Evolutionary conservation across 2,329 filamentous ascomycete genomes (phyloP).

Genomic region (Sclerotinia sclerotiorum): DNA sequence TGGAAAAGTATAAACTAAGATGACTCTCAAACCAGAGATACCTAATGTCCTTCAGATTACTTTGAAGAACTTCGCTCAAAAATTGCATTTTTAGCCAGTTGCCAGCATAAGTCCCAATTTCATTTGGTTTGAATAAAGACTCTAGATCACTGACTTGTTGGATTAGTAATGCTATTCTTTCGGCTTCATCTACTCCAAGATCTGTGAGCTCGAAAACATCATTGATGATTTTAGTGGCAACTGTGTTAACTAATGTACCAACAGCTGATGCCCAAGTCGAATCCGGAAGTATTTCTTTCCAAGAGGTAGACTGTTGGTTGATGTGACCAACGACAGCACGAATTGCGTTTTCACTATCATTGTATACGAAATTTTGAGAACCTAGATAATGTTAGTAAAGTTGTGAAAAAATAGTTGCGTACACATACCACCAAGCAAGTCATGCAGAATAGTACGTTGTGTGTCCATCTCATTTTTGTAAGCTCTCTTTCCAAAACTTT

Average conservation of each 20-base stretch:
- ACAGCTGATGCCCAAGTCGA: conserved; percentile 64
- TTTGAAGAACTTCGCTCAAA: conserved; percentile 63
- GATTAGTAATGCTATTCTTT: conserved; percentile 59
- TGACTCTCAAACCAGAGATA: conserved; percentile 67
- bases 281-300: conserved; percentile 58
- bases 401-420: neutral
- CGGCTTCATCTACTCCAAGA: conserved; percentile 64
- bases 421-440: conserved; percentile 55
- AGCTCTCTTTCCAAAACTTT: conserved; percentile 60
- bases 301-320: conserved; percentile 53
- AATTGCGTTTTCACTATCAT: conserved; percentile 54
- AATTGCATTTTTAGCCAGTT: conserved; percentile 65
- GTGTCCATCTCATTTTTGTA: conserved; percentile 61
- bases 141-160: conserved; percentile 58
- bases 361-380: conserved; percentile 59
- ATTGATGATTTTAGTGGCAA: conserved; percentile 59
- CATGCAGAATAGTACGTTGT: conserved; percentile 61
- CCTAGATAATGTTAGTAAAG: conserved; percentile 39
- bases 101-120: conserved; percentile 60
- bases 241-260: conserved; percentile 58
- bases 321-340: conserved; percentile 55
- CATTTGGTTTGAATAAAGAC: conserved; percentile 55
- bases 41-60: conserved; percentile 62
- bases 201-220: conserved; percentile 63
- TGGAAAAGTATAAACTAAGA: conserved; percentile 61